These are phyloP conservation scores for Linum tenue DNA, from an alignment of 345 rosid genomes.

Conservation along the genomic window DNA sequence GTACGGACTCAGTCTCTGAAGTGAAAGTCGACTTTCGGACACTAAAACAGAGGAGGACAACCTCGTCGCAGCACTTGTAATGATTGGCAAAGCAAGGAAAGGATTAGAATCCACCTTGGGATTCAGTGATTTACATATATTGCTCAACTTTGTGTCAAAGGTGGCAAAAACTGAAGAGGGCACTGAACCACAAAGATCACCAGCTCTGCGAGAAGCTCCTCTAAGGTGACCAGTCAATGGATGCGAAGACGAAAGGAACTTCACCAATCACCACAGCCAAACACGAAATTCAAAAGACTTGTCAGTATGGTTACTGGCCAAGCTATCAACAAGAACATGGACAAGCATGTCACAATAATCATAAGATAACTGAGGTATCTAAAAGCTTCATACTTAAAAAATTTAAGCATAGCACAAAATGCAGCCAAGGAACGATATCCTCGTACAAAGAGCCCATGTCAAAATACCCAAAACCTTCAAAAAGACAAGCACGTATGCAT, in stretches of 20 bases:
- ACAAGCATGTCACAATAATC: background rate
- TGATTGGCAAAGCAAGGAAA: slow-evolving; percentile 38
- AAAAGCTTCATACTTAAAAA: too few relatives aligned
- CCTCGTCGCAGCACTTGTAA: slow-evolving; percentile 58
- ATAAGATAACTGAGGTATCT: too few relatives aligned
- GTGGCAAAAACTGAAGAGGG: slow-evolving; percentile 68
- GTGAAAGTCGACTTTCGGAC: slow-evolving; percentile 36
- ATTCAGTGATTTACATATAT: slow-evolving; percentile 56
- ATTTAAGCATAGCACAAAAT: too few relatives aligned
- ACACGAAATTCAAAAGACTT: slow-evolving; percentile 7
- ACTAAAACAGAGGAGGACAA: slow-evolving; percentile 35
- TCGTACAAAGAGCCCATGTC: too few relatives aligned
- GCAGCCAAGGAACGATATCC: too few relatives aligned
- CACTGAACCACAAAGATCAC: slow-evolving; percentile 49
- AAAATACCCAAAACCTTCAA: too few relatives aligned
- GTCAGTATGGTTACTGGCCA: background rate
- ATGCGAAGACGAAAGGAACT: slow-evolving; percentile 64
- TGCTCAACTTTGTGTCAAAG: slow-evolving; percentile 53
- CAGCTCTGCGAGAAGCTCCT: slow-evolving; percentile 58
- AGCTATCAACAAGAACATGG: background rate
- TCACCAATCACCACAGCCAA: slow-evolving; percentile 21
- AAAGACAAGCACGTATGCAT: background rate
- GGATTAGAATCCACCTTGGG: slow-evolving; percentile 57
- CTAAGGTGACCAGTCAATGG: slow-evolving; percentile 77
- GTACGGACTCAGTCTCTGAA: slow-evolving; percentile 44